A percentile compares a stretch with the other conserved stretches of the same genome.
Evolutionary conservation across 2,329 filamentous ascomycete genomes (phyloP).

Genomic region (Sclerotinia spermophila): DNA sequence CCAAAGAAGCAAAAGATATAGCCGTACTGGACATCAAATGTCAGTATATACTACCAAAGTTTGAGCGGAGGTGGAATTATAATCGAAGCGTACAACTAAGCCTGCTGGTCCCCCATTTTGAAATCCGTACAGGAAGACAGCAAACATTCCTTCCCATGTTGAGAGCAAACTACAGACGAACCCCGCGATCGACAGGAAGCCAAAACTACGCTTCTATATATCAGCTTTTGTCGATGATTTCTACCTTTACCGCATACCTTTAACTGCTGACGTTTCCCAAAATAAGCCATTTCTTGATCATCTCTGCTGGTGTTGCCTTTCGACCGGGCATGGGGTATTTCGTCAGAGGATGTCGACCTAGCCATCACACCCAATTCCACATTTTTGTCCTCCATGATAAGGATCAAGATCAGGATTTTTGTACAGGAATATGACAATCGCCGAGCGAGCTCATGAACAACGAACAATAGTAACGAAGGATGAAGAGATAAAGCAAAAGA

Average conservation of each 20-base stretch:
- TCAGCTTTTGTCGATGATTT: not conserved
- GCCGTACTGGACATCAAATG: not conserved
- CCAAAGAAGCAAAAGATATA: conserved; percentile 26
- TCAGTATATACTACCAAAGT: not conserved
- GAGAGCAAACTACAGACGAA: conserved; percentile 43
- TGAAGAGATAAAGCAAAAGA: conserved; percentile 1
- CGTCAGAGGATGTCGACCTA: conserved; percentile 6
- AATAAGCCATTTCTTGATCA: conserved; percentile 30
- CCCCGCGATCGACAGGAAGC: conserved; percentile 41
- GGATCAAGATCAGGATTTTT: not conserved
- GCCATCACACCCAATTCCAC: conserved; percentile 18
- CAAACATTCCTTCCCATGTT: conserved; percentile 41
- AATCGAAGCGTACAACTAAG: conserved; percentile 31
- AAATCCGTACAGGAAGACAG: conserved; percentile 25
- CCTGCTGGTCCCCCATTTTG: conserved; percentile 35
- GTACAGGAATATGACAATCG: not conserved
- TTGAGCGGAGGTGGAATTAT: not conserved
- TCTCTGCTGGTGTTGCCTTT: conserved; percentile 27
- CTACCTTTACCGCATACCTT: conserved; percentile 22
- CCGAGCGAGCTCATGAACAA: not conserved
- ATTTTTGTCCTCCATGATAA: conserved; percentile 25
- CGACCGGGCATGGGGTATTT: conserved; percentile 1
- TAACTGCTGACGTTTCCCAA: conserved; percentile 30
- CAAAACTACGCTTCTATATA: conserved; percentile 38
- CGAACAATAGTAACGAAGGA: not conserved